Percentiles rank a stretch among this genome's conserved stretches.
These are phyloP conservation scores for Pichia heedii DNA, from an alignment of 805 yeast species.

Conservation along the genomic window DNA sequence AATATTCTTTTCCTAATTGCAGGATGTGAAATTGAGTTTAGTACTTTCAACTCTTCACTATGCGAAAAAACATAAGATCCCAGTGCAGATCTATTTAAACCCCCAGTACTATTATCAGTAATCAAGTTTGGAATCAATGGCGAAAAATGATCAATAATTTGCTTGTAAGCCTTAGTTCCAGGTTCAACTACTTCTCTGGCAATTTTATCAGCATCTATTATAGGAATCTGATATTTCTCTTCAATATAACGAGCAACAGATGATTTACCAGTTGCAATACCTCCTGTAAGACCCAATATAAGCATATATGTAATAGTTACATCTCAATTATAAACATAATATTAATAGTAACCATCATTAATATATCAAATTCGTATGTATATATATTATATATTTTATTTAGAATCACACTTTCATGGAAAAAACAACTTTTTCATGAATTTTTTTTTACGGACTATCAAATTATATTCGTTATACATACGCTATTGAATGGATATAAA, in stretches of 20 bases:
- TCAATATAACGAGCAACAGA: conserved; percentile 63
- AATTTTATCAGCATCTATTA: conserved; percentile 85
- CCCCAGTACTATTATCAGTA: conserved; percentile 32
- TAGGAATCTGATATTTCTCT: conserved; percentile 41
- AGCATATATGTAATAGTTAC: conserved; percentile 44
- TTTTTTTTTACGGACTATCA: too few relatives aligned
- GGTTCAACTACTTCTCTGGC: conserved; percentile 84
- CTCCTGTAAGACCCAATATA: conserved; percentile 93
- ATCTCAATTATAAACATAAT: too few relatives aligned
- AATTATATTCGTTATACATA: too few relatives aligned
- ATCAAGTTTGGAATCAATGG: conserved; percentile 44
- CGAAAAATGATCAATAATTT: conserved; percentile 54
- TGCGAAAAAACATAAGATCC: conserved; percentile 69
- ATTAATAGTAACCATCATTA: too few relatives aligned
- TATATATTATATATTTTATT: too few relatives aligned
- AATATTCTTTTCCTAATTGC: conserved; percentile 66
- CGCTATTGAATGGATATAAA: too few relatives aligned
- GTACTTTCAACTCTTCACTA: conserved; percentile 41
- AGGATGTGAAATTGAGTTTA: conserved; percentile 82
- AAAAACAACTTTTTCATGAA: too few relatives aligned
- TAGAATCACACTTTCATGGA: too few relatives aligned
- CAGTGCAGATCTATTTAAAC: conserved; percentile 62
- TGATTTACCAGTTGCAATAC: conserved; percentile 94
- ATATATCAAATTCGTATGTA: too few relatives aligned
- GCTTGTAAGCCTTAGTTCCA: conserved; percentile 58